Evolutionary conservation across 371 early-diverging fungal genomes (phyloP), one percentile per base, ranked within the genome.

Genomic region (Actinomucor elegans): DNA sequence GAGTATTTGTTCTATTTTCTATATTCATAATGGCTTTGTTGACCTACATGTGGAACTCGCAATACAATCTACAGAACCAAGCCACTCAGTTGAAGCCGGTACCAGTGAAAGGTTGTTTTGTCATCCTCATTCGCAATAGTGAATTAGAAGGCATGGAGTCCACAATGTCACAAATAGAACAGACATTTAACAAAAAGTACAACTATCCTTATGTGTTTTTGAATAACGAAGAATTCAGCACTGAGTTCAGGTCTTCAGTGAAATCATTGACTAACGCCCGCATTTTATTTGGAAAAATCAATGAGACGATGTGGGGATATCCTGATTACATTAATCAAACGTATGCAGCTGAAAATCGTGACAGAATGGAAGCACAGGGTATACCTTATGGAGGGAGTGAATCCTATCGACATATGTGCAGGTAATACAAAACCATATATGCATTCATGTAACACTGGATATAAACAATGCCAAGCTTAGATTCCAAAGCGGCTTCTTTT

Each of bases 321-420:
- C 97, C 98, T 3, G 55, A 45, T 11, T 87, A 81, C 73, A 92
- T 97, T 66, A 83, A 96, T 68, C 68, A 79, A 59, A 70, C 79
- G 3, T 71, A 75, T 48, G 93, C 91, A 4, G 67, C 72, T 20
- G 67, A 78, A 43, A 52, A 65, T n/a, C 73, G 90, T 62, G 54
- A 77, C 24, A 55, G 67, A 15, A 73, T 93, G 87, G 71, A 81
- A 48, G 66, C 66, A 11, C 66, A 70, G 6, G 59, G 73, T 8
- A 83, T 94, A 24, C 78, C 89, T 3, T 97, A 97, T 67, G 97
- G 90, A 7, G 90, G 83, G 2, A 85, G 81, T 33, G 75, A 88
- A 58, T 84, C 89, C 11, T 98, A 98, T 67, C 84, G 94, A 34
- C 92, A 96, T 64, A 97, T 97, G 97, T 97, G 98, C 67, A 76